Evolutionary conservation across 352 stramenopile species (phyloP), one percentile per base, ranked within the genome.

Genomic region (Globisporangium megalacanthum): DNA sequence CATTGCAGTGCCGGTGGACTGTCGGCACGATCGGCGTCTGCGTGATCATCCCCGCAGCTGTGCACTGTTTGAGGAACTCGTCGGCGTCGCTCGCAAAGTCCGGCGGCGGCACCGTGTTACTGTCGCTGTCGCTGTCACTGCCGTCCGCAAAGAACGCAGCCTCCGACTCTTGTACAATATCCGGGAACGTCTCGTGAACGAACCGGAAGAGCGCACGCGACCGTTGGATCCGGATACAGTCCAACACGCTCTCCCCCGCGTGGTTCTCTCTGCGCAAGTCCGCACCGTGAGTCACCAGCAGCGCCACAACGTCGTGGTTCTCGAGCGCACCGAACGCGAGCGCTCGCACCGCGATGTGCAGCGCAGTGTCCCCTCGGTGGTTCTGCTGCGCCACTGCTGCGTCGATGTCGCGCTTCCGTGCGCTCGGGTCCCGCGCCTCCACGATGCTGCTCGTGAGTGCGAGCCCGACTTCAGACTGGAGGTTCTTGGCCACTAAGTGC

Each of bases 341-440:
- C 13, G 83, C 73, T 31, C 82, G 71, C 5, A 92, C 68, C 29
- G 73, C 78, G 22, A 86, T 58, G 54, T 90, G 83, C 31, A 88
- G 59, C 1, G 66, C 71, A 0, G 77, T 84, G 49, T 84, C 62
- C 0, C 80, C 80, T 7, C 48, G 37, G 3, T 56, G 22, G 56
- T 90, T 91, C 2, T 58, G 61, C 39, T 79, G 67, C 0, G 36
- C 52, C 13, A 92, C 49, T 4, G 76, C 75, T 8, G 44, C n/a
- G 39, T 80, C 82, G 11, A 88, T 60, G 56, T 80, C 74, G 0
- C 36, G 19, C 2, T 68, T 29, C 13, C 70, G 64, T 15, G 88
- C 51, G 46, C 75, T 20, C 80, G 79, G 29, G 68, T 84, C 70
- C 15, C 85, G 61, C 14, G 73, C 60, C 39, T 71, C 68, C 2